Evolutionary conservation across 2,329 filamentous ascomycete genomes (phyloP).

Genomic region (Pseudogymnoascus sp.): DNA sequence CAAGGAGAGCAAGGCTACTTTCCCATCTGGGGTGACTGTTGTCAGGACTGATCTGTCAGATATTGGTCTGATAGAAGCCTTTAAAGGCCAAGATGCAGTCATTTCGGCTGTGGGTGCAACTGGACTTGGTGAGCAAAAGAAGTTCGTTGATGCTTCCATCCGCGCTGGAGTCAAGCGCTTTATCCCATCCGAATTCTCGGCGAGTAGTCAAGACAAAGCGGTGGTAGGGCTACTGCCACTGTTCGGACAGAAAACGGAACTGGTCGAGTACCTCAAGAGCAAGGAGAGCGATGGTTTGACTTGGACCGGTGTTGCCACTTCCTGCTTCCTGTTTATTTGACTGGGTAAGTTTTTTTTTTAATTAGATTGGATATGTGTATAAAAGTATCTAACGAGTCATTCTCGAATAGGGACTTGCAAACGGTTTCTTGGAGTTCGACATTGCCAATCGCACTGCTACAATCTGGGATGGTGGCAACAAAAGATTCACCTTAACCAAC

Average conservation of each 20-base stretch:
- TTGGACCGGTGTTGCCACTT: constrained; percentile 40
- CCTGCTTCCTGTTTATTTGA: constrained; percentile 44
- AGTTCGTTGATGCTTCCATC: constrained; percentile 48
- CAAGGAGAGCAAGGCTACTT: constrained; percentile 17
- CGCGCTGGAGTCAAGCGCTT: constrained; percentile 50
- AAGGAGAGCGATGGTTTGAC: constrained; percentile 30
- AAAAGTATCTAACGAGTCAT: too few species aligned
- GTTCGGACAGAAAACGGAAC: constrained; percentile 33
- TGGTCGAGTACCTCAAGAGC: constrained; percentile 34
- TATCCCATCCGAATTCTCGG: constrained; percentile 47
- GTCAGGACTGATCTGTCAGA: not conserved
- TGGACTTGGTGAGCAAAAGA: constrained; percentile 38
- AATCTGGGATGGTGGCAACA: constrained; percentile 28
- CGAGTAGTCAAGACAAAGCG: constrained; percentile 27
- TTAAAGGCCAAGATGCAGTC: constrained; percentile 49
- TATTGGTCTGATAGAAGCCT: constrained; percentile 25
- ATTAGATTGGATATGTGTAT: too few species aligned
- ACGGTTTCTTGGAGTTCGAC: constrained; percentile 46
- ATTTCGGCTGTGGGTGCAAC: constrained; percentile 41
- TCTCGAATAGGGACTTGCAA: constrained; percentile 35
- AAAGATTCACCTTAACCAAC: constrained; percentile 26
- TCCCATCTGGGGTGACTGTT: constrained; percentile 17
- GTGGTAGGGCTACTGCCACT: constrained; percentile 19
- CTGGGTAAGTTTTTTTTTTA: constrained; percentile 26
- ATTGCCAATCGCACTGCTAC: constrained; percentile 41